Conservation (phyloP, 768 basidiomycete genomes). For the Boletus insuetus region DNA sequence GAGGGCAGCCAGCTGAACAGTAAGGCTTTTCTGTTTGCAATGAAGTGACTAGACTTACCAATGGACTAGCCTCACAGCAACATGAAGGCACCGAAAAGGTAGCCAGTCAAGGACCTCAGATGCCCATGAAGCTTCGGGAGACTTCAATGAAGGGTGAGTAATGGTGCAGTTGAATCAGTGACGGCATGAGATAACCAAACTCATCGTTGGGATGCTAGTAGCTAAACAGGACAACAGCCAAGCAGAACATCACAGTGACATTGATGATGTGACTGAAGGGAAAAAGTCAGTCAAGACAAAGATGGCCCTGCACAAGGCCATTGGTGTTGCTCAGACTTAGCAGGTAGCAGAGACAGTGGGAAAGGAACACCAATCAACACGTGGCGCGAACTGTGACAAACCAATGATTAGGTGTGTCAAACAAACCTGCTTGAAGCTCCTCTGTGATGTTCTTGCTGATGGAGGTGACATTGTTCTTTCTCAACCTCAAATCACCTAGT, state of each 20-base stretch:
- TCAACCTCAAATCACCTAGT: not conserved
- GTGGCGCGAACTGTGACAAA: not conserved
- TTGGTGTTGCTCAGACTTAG: not conserved
- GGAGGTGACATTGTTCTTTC: not conserved
- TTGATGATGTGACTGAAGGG: no score
- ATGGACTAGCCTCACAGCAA: not conserved
- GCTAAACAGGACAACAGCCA: no score
- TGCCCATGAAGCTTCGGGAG: no score
- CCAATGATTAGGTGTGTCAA: not conserved
- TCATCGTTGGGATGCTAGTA: not conserved
- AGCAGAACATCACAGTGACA: not conserved
- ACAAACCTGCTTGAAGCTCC: not conserved
- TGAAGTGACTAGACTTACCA: not conserved
- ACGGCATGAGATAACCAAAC: not conserved
- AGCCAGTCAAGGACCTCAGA: not conserved
- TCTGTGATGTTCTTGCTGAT: not conserved
- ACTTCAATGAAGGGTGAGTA: not conserved
- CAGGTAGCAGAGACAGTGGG: no score
- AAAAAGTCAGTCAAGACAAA: not conserved
- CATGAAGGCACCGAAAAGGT: not conserved
- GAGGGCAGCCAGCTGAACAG: not conserved
- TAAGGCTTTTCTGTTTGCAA: not conserved
- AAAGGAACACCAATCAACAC: no score
- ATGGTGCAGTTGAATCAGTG: not conserved
- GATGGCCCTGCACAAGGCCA: not conserved